phyloP scores from a whole-genome alignment of 1,284 basidiomycete species.

The Veloporphyrellus conicus region DNA sequence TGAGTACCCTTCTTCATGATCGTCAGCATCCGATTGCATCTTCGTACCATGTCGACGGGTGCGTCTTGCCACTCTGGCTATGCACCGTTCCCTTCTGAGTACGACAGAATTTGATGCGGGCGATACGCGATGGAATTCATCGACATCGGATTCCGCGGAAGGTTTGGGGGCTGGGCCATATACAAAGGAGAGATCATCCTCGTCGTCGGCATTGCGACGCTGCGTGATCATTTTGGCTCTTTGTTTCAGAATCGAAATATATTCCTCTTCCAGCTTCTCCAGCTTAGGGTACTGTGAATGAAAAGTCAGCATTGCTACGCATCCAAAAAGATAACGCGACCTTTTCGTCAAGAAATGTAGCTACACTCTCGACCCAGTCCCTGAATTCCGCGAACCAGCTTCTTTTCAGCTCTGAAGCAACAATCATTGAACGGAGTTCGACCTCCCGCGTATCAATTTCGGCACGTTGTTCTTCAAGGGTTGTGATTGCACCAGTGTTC shows the following conservation, averaged over 20 bases:
- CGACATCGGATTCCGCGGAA: conserved; percentile 41
- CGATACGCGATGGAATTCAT: conserved; percentile 61
- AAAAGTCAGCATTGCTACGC: conserved; percentile 3
- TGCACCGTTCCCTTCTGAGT: conserved; percentile 49
- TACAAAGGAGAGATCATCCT: conserved; percentile 77
- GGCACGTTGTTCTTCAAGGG: conserved; percentile 64
- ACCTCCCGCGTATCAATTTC: conserved; percentile 72
- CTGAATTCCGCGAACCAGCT: conserved; percentile 85
- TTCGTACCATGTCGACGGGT: conserved; percentile 38
- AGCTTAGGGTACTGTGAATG: conserved; percentile 72
- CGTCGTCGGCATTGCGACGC: conserved; percentile 69
- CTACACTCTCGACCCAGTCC: conserved; percentile 85
- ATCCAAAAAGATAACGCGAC: conserved; percentile 37
- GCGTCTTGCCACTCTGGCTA: conserved; percentile 50
- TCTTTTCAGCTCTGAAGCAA: conserved; percentile 74
- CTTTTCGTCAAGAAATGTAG: conserved; percentile 89
- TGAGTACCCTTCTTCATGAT: conserved; percentile 77
- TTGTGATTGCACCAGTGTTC: conserved; percentile 57
- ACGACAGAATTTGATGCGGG: conserved; percentile 45
- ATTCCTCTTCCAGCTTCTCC: conserved; percentile 82
- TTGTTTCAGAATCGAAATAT: conserved; percentile 72
- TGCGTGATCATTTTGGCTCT: conserved; percentile 64
- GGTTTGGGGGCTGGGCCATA: conserved; percentile 52
- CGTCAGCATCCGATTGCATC: conserved; percentile 12
- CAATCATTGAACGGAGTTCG: conserved; percentile 78